phyloP scores from a whole-genome alignment of 2,329 filamentous ascomycete species.

The Sporothrix humicola region DNA sequence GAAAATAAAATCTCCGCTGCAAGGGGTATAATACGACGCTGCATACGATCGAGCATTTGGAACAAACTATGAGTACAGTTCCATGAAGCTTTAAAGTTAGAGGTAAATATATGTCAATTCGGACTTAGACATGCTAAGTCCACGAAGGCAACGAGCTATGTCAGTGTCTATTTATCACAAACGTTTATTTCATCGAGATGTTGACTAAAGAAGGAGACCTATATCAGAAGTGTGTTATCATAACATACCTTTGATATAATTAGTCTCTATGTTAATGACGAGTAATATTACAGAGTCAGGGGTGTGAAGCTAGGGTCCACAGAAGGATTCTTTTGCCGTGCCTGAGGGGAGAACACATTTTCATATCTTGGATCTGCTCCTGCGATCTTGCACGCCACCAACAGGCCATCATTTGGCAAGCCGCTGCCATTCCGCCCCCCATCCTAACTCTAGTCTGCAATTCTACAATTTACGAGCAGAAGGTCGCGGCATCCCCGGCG shows the following conservation, averaged over 20 bases:
- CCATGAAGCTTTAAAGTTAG: too few species aligned
- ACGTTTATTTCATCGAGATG: not conserved
- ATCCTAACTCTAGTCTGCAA: too few species aligned
- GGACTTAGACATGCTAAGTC: too few species aligned
- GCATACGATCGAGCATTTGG: too few species aligned
- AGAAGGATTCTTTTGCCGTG: not conserved
- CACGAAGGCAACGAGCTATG: too few species aligned
- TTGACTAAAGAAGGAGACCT: not conserved
- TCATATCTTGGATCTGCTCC: not conserved
- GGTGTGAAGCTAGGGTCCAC: not conserved
- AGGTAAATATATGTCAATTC: too few species aligned
- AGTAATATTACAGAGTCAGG: not conserved
- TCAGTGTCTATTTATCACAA: not conserved
- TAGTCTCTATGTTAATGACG: not conserved
- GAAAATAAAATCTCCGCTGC: slow-evolving; percentile 9
- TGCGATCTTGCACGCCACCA: not conserved
- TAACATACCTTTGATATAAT: not conserved
- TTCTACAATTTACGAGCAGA: not conserved
- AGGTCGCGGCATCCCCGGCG: not conserved
- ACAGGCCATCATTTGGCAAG: not conserved
- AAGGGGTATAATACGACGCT: not conserved
- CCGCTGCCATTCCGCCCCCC: not conserved
- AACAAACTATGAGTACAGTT: too few species aligned
- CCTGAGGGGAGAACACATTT: not conserved
- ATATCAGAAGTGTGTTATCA: not conserved